Base-by-base conservation (phyloP, 148 eudicot genomes). In the Rhododendron mucronatum region DNA sequence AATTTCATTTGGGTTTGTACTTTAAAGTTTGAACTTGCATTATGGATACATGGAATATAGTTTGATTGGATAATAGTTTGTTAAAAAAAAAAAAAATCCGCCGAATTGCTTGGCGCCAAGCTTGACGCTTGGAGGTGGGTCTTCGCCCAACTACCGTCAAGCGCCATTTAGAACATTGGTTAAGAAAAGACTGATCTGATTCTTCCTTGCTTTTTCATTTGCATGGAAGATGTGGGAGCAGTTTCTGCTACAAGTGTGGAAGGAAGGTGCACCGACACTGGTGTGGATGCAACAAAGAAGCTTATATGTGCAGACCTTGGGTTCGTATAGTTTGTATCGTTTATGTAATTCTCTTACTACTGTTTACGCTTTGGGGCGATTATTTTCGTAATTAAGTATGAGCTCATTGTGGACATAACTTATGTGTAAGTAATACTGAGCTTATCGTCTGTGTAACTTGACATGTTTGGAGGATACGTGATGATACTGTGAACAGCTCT, bases 231-330 rank as follows among this genome's bases (percentile, higher is more conserved):
- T 91, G 93, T 76, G 89, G 89, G 21, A 86, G 84, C 30, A 75
- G 63, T 35, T 91, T 91, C 84, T 91, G 93, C 90, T 90, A 91
- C 91, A 90, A 61, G 80, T 91, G 93, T 74, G 93, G 93, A 12
- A 81, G 78, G 84, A 87, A 57, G 83, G 88, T 90, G 26, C 71
- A 86, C 33, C 61, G 77, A 0, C 89, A 87, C 81, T 84, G 89
- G 91, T 91, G 93, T 48, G 45, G 61, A 15, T 91, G 93, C 65
- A 85, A 82, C 76, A 41, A 50, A n/a, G 44, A 84, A 55, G 30
- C 79, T 14, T 35, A 44, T 71, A 4, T 28, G 80, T 87, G 89
- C 88, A 83, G 91, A 82, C 30, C 53, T 61, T 80, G 86, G 80
- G 63, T 82, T 86, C 61, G 83, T 37, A 23, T 88, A 13, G 33